These are phyloP conservation scores for Vachellia pachyceras DNA, from an alignment of 306 rosid species.

Conservation along the genomic window DNA sequence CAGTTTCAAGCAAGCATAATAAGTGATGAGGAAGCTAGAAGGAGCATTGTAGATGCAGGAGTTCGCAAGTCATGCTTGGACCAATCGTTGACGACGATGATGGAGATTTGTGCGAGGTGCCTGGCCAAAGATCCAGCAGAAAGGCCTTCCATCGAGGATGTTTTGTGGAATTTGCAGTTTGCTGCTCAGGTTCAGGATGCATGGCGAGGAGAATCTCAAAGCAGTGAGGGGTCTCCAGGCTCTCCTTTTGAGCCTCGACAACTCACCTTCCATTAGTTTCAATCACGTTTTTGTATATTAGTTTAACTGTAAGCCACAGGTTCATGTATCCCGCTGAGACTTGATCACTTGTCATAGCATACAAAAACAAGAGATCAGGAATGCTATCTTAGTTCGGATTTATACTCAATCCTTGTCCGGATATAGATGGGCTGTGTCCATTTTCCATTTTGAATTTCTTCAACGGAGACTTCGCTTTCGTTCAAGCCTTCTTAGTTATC, in stretches of 20 bases:
- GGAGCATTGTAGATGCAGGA: conserved; percentile 69
- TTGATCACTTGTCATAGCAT: not conserved
- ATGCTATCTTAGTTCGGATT: not conserved
- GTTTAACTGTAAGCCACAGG: conserved; percentile 9
- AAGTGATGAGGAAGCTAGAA: conserved; percentile 63
- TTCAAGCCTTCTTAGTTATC: conserved; percentile 50
- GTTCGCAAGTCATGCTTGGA: conserved; percentile 65
- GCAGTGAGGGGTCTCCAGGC: conserved; percentile 71
- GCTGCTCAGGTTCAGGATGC: conserved; percentile 89
- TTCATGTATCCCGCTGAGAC: not conserved
- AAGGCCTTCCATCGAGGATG: conserved; percentile 76
- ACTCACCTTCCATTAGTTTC: conserved; percentile 45
- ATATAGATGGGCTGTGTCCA: not conserved
- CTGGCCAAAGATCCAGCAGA: conserved; percentile 50
- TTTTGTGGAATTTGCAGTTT: conserved; percentile 82
- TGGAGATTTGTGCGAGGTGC: conserved; percentile 77
- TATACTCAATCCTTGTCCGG: not conserved
- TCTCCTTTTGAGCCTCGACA: conserved; percentile 55
- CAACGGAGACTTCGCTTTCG: conserved; percentile 39
- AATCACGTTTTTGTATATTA: conserved; percentile 13
- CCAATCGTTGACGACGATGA: conserved; percentile 88
- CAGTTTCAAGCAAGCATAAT: conserved; percentile 78
- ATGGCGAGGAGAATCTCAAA: conserved; percentile 68
- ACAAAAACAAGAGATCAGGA: not conserved
- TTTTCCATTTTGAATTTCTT: not conserved